Percentiles rank a stretch among this genome's conserved stretches.
These are phyloP conservation scores for Penicilliopsis zonata DNA, from an alignment of 495 filamentous ascomycete genomes.

Conservation along the genomic window DNA sequence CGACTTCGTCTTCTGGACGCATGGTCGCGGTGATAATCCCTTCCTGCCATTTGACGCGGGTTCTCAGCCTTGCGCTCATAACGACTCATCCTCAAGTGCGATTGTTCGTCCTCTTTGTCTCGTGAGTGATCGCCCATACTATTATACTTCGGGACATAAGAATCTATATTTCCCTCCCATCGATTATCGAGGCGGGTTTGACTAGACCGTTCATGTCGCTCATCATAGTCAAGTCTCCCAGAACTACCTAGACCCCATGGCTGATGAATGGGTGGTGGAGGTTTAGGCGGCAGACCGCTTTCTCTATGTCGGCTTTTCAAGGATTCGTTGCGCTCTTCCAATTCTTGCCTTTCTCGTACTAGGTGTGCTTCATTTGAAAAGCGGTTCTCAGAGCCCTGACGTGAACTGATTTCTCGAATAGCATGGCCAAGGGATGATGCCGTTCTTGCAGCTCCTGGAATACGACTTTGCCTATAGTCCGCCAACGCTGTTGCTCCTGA, in stretches of 20 bases:
- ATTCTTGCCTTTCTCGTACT: constrained; percentile 4
- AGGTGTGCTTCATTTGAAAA: constrained; percentile 4
- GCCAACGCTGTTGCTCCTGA: constrained; percentile 16
- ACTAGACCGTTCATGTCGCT: constrained; percentile 18
- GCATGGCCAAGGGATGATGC: constrained; percentile 13
- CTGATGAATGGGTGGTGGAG: constrained; percentile 19
- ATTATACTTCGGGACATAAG: constrained; percentile 28
- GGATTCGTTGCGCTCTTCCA: constrained; percentile 8
- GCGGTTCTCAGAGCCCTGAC: constrained; percentile 14
- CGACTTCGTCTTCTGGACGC: constrained; percentile 24
- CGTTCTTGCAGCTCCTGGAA: constrained; percentile 20
- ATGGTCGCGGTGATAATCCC: constrained; percentile 22
- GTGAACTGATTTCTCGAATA: constrained; percentile 10
- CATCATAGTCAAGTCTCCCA: constrained; percentile 17
- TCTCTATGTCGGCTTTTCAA: constrained; percentile 19
- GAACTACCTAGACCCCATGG: constrained; percentile 16
- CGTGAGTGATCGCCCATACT: constrained; percentile 13
- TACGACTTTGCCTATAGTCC: constrained; percentile 20
- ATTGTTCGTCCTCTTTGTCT: constrained; percentile 10
- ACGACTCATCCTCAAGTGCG: constrained; percentile 11
- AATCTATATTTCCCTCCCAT: constrained; percentile 22
- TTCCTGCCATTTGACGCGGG: constrained; percentile 8
- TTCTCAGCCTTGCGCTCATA: constrained; percentile 8
- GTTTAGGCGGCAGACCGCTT: constrained; percentile 27
- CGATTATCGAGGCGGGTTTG: constrained; percentile 14